phyloP scores from a whole-genome alignment of 2,329 filamentous ascomycete genomes.

The Fusarium tanahbumbuense region DNA sequence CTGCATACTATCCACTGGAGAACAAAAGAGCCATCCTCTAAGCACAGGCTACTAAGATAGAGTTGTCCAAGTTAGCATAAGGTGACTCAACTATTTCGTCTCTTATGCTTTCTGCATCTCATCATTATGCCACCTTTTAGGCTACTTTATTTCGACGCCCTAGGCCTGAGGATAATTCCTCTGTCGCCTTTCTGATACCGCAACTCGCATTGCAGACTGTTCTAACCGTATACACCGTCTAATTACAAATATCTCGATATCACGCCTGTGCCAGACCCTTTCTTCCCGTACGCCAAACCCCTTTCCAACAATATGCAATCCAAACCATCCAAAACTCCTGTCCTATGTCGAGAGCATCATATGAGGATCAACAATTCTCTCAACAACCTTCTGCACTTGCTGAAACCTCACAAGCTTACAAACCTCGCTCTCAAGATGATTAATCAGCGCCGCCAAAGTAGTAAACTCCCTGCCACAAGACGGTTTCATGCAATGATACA shows the following conservation, averaged over 20 bases:
- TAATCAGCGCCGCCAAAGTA: conserved; percentile 54
- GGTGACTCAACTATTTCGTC: too few relatives aligned
- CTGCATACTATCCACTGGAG: too few relatives aligned
- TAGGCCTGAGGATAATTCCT: too few relatives aligned
- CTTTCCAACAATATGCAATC: neutral
- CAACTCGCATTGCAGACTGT: neutral
- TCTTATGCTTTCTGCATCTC: too few relatives aligned
- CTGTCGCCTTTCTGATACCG: too few relatives aligned
- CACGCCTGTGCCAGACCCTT: neutral
- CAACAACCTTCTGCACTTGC: conserved; percentile 50
- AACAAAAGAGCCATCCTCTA: too few relatives aligned
- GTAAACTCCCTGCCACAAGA: conserved; percentile 54
- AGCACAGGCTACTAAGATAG: too few relatives aligned
- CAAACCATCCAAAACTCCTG: neutral
- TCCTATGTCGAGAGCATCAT: conserved; percentile 2
- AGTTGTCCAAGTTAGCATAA: too few relatives aligned
- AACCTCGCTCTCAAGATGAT: conserved; percentile 59
- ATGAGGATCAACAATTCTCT: conserved; percentile 25
- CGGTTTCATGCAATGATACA: conserved; percentile 56
- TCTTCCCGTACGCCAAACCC: neutral
- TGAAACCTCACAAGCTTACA: conserved; percentile 56
- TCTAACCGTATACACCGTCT: neutral
- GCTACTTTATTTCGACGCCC: too few relatives aligned
- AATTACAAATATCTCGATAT: neutral
- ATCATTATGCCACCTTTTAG: too few relatives aligned